A percentile compares a stretch with the other conserved stretches of the same genome.
Evolutionary conservation across 1,139 yeast genomes (phyloP).

Genomic region (Yamadazyma dendronema): DNA sequence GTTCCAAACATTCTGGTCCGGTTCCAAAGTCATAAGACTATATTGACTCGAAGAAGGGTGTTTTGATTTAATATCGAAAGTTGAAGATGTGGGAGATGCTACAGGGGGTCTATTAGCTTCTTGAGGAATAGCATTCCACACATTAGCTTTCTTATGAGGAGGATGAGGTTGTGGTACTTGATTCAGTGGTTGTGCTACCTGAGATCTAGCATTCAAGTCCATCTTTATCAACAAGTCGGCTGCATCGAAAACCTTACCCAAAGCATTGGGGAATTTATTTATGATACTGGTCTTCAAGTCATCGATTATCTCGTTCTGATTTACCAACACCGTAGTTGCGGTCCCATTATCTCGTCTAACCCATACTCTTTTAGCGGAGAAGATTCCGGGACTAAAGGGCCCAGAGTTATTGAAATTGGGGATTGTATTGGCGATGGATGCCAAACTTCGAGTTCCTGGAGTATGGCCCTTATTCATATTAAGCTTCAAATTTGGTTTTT

Average conservation of each 20-base stretch:
- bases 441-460: constrained; percentile 10
- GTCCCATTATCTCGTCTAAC: constrained; percentile 54
- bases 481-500: constrained; percentile 16
- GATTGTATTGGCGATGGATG: constrained; percentile 13
- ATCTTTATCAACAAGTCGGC: constrained; percentile 57
- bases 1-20: constrained; percentile 63
- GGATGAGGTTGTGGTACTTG: constrained; percentile 5
- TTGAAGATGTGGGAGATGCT: constrained; percentile 15
- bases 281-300: constrained; percentile 65
- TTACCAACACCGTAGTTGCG: constrained; percentile 66
- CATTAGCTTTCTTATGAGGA: constrained; percentile 16
- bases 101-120: constrained; percentile 10
- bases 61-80: constrained; percentile 11
- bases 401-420: constrained; percentile 16
- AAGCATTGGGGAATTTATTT: constrained; percentile 65
- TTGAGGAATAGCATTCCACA: constrained; percentile 15
- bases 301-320: constrained; percentile 60
- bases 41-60: constrained; percentile 10
- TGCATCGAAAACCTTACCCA: constrained; percentile 64
- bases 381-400: constrained; percentile 18
- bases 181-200: constrained; percentile 4
- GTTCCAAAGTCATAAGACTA: constrained; percentile 43
- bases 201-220: constrained; percentile 24
- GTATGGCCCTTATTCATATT: constrained; percentile 15
- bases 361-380: constrained; percentile 54